Evolutionary conservation across 2,329 filamentous ascomycete species (phyloP).

Genomic region (Epichloe uncinata): DNA sequence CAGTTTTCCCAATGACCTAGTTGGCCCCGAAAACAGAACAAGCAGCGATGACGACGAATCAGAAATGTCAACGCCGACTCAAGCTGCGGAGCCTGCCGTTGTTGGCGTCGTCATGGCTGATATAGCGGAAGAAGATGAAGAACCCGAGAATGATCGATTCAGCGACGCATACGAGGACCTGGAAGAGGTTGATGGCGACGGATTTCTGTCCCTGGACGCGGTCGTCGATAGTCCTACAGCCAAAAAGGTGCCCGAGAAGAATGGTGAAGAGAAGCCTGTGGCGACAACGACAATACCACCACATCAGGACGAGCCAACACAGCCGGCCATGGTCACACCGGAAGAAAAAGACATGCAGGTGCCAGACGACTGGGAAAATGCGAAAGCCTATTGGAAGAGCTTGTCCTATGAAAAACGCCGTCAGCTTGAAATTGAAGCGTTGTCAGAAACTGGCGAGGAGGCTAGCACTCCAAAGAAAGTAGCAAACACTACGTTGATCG

Average conservation of each 20-base stretch:
- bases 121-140: constrained; percentile 28
- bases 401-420: constrained; percentile 49
- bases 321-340: background rate
- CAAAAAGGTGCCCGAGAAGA: constrained; percentile 13
- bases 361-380: constrained; percentile 49
- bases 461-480: constrained; percentile 18
- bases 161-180: constrained; percentile 68
- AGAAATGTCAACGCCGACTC: constrained; percentile 6
- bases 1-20: constrained; percentile 1
- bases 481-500: constrained; percentile 15
- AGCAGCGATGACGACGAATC: constrained; percentile 1
- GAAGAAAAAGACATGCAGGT: constrained; percentile 3
- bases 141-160: constrained; percentile 47
- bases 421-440: constrained; percentile 44
- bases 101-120: constrained; percentile 18
- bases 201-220: constrained; percentile 61
- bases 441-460: constrained; percentile 38
- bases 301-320: background rate
- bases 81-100: constrained; percentile 10
- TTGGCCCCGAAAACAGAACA: background rate
- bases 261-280: constrained; percentile 4
- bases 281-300: background rate
- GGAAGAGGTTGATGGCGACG: constrained; percentile 48
- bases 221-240: constrained; percentile 47
- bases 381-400: constrained; percentile 57